Base-by-base conservation (phyloP, 768 basidiomycete species). In the Coprinopsis marcescibilis region DNA sequence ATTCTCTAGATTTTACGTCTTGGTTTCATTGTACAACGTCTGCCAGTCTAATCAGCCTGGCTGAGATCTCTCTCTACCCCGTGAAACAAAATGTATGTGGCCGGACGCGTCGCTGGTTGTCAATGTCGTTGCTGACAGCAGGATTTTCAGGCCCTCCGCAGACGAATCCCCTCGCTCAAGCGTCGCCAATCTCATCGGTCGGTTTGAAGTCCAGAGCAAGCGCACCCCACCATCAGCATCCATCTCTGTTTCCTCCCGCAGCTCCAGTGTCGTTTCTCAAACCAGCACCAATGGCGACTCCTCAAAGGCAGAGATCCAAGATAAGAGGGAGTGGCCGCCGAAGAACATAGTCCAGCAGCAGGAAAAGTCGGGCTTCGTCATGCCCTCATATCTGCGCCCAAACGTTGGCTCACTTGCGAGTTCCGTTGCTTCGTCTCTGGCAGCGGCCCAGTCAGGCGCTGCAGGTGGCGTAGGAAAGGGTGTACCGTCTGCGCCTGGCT, bases 101-200 rank as follows among this genome's bases (percentile, higher is more conserved):
- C 25, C 34, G 24, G 27, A 29, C 38, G 38, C 41, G 26, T 43
- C 14, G 34, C 34, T 29, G 11, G 14, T 20, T 20, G 32, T 23
- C 32, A 30, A 15, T 46, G 41, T 24, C 25, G n/a, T n/a, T n/a
- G n/a, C n/a, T n/a, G n/a, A n/a, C n/a, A n/a, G n/a, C n/a, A 32
- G 10, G 8, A 21, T n/a, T 44, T 32, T 23, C 59, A 90, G 88
- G 89, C 84, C 85, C 46, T 67, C 89, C 52, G 88, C 89, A 65
- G 89, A 91, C 73, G 89, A 92, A 68, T 78, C 85, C 60, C 88
- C 89, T 40, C 84, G 89, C 50, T 79, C 78, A 61, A 88, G 84
- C 57, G 89, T 92, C 39, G 89, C 89, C 53, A 92, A 90, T 61
- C 83, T 92, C 67, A 92, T 92, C 58, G 89, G 89, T 43, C 78